Base-by-base conservation (phyloP, 306 rosid genomes). In the Lagenaria siceraria region DNA sequence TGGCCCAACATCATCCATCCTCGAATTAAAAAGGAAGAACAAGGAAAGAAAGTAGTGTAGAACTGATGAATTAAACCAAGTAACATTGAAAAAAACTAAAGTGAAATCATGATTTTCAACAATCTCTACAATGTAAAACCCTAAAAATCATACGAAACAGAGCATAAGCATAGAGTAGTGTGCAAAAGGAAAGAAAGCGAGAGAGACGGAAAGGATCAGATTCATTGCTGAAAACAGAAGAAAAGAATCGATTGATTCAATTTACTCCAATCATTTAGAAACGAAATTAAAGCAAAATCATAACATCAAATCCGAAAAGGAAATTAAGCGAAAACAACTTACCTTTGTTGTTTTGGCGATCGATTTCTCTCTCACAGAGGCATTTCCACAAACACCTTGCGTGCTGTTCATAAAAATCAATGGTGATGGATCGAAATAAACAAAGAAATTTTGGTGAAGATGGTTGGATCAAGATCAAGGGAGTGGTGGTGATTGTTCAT, bases 401-500 rank as follows among this genome's bases (percentile, higher is more conserved):
- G 74, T 42, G 55, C 75, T 11, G 19, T 15, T 15, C 19, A 15
- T 46, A 46, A 13, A 46, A 46, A 46, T 46, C 19, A 42, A 69
- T 22, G 73, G 74, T 38, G 17, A 49, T 49, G 43, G 9, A 72
- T 11, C 55, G 25, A 52, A 18, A 52, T 18, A 52, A 52, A 49
- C 8, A 15, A 49, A 56, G 31, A 6, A 62, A 15, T 29, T 21
- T 0, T 17, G 42, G 18, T 29, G 71, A 64, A 36, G 49, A 9
- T 0, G 1, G 60, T 31, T 62, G 21, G 14, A 82, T 91, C 66
- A 77, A 75, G 14, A 82, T 91, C 66, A 77, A 75, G 10, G 95
- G 90, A 58, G 78, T 75, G 46, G 78, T 88, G 1, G 62, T 80
- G n/a, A 62, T 85, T 65, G 72, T 61, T 9, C 77, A 56, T 60